These are phyloP conservation scores for Hypericum perforatum DNA, from an alignment of 345 rosid genomes.

Conservation along the genomic window DNA sequence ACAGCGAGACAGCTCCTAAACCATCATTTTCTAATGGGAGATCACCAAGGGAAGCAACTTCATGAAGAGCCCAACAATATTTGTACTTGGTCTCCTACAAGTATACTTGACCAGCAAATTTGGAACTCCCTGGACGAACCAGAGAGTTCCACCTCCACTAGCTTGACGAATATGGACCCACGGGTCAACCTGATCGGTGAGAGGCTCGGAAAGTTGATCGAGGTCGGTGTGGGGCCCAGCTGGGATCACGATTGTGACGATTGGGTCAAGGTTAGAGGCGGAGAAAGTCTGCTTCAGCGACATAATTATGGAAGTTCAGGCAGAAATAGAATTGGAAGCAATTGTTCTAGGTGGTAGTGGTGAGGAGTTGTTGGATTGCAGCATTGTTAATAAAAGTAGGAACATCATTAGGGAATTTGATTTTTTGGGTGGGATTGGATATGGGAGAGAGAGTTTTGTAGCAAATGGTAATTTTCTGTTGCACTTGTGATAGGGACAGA, in stretches of 20 bases:
- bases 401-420: no score
- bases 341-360: constrained; percentile 8
- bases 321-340: constrained; percentile 3
- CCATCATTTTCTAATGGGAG: constrained; percentile 30
- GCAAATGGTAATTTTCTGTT: constrained; percentile 1
- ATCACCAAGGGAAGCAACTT: constrained; percentile 20
- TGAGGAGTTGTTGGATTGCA: constrained; percentile 4
- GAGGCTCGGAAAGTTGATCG: no score
- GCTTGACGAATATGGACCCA: constrained; percentile 9
- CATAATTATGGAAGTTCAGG: constrained; percentile 15
- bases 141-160: constrained; percentile 16
- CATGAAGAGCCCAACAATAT: no score
- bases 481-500: not conserved
- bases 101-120: constrained; percentile 51
- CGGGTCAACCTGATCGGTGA: constrained; percentile 17
- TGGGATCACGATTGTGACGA: constrained; percentile 37
- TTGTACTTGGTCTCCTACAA: no score
- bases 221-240: constrained; percentile 17
- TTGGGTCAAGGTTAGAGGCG: constrained; percentile 52
- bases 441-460: constrained; percentile 5
- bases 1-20: constrained; percentile 26
- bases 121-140: constrained; percentile 49
- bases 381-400: constrained; percentile 3
- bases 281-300: no score
- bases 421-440: constrained; percentile 12